These are phyloP conservation scores for Gossypium thurberi DNA, from an alignment of 345 rosid species.

Conservation along the genomic window DNA sequence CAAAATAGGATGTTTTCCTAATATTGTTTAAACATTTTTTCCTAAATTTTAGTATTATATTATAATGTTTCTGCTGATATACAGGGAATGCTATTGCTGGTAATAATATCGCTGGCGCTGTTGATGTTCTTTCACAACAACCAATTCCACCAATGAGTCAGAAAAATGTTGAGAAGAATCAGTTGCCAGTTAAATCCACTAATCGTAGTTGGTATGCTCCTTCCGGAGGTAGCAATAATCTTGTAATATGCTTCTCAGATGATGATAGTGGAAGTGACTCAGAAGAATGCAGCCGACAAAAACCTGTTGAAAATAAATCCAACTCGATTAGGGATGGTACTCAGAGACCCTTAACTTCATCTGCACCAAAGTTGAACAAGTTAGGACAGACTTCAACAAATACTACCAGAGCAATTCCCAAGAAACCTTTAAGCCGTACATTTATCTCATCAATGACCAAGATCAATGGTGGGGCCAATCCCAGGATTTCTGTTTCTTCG, in stretches of 20 bases:
- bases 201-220: slow-evolving; percentile 35
- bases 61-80: slow-evolving; percentile 2
- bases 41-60: not conserved
- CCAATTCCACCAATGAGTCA: slow-evolving; percentile 31
- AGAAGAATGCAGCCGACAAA: slow-evolving; percentile 33
- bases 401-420: slow-evolving; percentile 30
- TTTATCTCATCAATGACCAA: slow-evolving; percentile 29
- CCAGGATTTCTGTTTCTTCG: slow-evolving; percentile 23
- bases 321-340: slow-evolving; percentile 22
- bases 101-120: slow-evolving; percentile 20
- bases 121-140: slow-evolving; percentile 19
- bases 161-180: slow-evolving; percentile 39
- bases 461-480: slow-evolving; percentile 34
- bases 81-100: slow-evolving; percentile 38
- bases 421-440: slow-evolving; percentile 40
- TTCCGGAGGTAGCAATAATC: slow-evolving; percentile 39
- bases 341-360: slow-evolving; percentile 26
- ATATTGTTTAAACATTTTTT: not conserved
- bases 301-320: slow-evolving; percentile 26
- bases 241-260: slow-evolving; percentile 86
- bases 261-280: slow-evolving; percentile 81
- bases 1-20: not conserved
- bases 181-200: slow-evolving; percentile 28
- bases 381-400: slow-evolving; percentile 27
- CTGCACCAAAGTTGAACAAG: slow-evolving; percentile 26